Conservation (phyloP, 2,329 filamentous ascomycete genomes). For the Lachnellula cervina region DNA sequence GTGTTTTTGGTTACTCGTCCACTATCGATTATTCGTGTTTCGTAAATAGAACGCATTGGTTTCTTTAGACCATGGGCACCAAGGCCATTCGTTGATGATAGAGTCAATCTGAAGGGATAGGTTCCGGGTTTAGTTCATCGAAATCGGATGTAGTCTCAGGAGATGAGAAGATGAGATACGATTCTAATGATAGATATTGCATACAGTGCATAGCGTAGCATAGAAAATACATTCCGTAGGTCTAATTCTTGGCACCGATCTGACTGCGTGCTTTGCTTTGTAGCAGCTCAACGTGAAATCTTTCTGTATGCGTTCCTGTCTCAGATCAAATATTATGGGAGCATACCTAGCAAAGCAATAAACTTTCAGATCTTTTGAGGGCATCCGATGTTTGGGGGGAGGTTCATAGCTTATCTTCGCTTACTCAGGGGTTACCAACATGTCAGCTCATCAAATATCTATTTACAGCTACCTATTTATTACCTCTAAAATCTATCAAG, state of each 20-base stretch:
- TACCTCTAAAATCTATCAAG: background rate
- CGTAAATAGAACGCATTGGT: too few relatives aligned
- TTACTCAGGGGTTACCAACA: background rate
- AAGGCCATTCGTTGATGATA: too few relatives aligned
- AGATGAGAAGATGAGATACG: slow-evolving; percentile 1
- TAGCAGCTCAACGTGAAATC: background rate
- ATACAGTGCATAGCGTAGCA: slow-evolving; percentile 6
- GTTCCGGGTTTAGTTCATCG: slow-evolving; percentile 5
- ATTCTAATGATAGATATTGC: background rate
- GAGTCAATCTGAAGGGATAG: background rate
- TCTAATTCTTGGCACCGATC: background rate
- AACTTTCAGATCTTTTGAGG: too few relatives aligned
- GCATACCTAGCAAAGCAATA: too few relatives aligned
- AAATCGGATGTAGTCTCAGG: background rate
- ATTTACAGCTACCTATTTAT: too few relatives aligned
- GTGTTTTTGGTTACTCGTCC: too few relatives aligned
- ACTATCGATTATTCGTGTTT: too few relatives aligned
- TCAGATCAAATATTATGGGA: too few relatives aligned
- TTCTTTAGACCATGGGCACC: slow-evolving; percentile 15
- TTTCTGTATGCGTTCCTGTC: too few relatives aligned
- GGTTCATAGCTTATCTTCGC: background rate
- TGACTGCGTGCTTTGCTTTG: background rate
- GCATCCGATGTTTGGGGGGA: too few relatives aligned
- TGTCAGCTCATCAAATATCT: background rate
- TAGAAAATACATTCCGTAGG: background rate